Conservation (phyloP, 345 rosid genomes). For the Boechera divaricarpa region DNA sequence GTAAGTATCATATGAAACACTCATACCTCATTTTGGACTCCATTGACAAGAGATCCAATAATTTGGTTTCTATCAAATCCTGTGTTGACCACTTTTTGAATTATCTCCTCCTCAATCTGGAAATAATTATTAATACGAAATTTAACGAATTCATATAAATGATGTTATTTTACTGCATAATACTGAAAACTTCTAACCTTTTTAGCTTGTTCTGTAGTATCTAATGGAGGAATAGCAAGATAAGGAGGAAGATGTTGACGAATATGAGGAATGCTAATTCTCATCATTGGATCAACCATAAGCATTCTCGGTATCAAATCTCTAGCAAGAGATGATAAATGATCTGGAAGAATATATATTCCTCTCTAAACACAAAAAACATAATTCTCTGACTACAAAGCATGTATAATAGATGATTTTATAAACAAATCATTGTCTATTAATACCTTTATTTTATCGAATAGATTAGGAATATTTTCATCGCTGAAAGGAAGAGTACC, state of each 20-base stretch:
- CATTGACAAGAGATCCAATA: slow-evolving; percentile 64
- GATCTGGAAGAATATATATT: slow-evolving; percentile 62
- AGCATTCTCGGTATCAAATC: slow-evolving; percentile 90
- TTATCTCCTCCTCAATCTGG: slow-evolving; percentile 83
- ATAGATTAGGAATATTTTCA: slow-evolving; percentile 69
- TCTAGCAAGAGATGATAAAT: slow-evolving; percentile 76
- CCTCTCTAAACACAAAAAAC: slow-evolving; percentile 58
- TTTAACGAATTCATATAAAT: slow-evolving; percentile 2
- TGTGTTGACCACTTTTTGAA: slow-evolving; percentile 64
- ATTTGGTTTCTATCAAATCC: slow-evolving; percentile 73
- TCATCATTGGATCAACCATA: slow-evolving; percentile 79
- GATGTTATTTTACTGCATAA: background rate
- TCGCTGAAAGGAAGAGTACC: slow-evolving; percentile 91
- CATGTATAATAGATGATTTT: background rate
- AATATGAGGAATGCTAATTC: slow-evolving; percentile 77
- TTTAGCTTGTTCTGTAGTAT: slow-evolving; percentile 62
- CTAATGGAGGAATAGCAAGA: slow-evolving; percentile 71
- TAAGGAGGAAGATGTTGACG: slow-evolving; percentile 77
- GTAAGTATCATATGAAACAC: background rate
- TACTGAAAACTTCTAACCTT: slow-evolving; percentile 49
- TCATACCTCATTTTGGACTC: slow-evolving; percentile 71
- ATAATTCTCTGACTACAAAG: slow-evolving; percentile 5
- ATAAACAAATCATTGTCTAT: background rate
- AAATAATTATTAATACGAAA: background rate
- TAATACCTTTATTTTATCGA: slow-evolving; percentile 71